Base-by-base conservation (phyloP, 768 basidiomycete species). In the Lentinula guzmanii region DNA sequence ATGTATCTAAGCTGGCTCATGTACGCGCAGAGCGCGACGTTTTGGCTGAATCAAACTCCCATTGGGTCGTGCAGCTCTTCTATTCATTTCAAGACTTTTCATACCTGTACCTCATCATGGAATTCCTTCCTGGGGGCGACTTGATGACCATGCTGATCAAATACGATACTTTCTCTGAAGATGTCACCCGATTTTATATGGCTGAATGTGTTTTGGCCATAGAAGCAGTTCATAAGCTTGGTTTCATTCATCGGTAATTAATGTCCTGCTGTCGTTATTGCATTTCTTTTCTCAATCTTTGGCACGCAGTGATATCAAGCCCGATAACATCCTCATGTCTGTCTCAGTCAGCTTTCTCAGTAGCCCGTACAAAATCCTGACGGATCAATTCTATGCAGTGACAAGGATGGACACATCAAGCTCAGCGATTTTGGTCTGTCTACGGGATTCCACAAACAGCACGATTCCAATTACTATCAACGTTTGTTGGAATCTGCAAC, bases 121-220 rank as follows among this genome's bases (percentile, higher is more conserved):
- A 98, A 76, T 99, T 96, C 74, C 80, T 99, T 51, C 95, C 96
- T 60, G 97, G 97, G 51, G 97, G 97, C 35, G 97, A 99, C 72
- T 80, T 98, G 63, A 98, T 99, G 97, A 97, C 95, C 4, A 98
- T 98, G 96, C 81, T 98, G 61, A 98, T 98, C 81, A 98, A 98
- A 75, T 98, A 98, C 75, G 97, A 98, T 71, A 97, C 95, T 0
- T 98, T 98, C 75, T 92, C 92, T 0, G 96, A 98, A 75, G 97
- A 98, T 68, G 96, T 98, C 13, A 94, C 94, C 60, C 84, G 96
- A 57, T 98, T 98, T 74, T 98, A 99, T 75, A 93, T 99, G 70
- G 97, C 97, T n/a, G 90, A 99, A 76, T 98, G 95, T 74, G 90
- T 96, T 54, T 81, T 98, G 16, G 97, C 97, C 7, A 98, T 99